phyloP scores from a whole-genome alignment of 2,329 filamentous ascomycete genomes.

The Diaporthe australafricana region DNA sequence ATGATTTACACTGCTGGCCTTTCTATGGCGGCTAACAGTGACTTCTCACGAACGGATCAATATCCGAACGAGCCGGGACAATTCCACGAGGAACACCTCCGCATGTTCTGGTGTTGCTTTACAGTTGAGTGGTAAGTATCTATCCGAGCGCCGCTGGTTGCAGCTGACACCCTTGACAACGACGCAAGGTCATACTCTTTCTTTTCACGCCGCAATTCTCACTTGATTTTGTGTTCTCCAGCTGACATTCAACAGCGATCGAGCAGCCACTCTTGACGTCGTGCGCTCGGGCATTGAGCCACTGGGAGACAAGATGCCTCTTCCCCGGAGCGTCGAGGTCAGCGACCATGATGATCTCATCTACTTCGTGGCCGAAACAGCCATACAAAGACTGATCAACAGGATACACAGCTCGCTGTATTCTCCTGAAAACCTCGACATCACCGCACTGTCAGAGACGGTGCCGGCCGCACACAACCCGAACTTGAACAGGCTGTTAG shows the following conservation, averaged over 20 bases:
- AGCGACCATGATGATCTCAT: constrained; percentile 50
- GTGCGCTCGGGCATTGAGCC: constrained; percentile 51
- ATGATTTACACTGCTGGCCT: constrained; percentile 48
- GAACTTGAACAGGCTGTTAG: constrained; percentile 45
- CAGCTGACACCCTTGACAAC: background rate
- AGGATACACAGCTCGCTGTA: constrained; percentile 56
- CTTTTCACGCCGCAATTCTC: background rate
- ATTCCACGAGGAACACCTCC: constrained; percentile 59
- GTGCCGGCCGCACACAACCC: constrained; percentile 41
- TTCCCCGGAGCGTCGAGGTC: constrained; percentile 48
- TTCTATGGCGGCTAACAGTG: background rate
- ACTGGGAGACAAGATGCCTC: constrained; percentile 49
- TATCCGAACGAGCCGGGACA: constrained; percentile 15
- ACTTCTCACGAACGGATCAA: background rate
- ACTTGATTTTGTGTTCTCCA: background rate
- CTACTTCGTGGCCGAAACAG: constrained; percentile 55
- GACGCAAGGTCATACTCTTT: background rate
- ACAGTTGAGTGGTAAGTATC: constrained; percentile 73
- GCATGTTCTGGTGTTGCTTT: constrained; percentile 79
- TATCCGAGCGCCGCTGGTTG: too few species aligned
- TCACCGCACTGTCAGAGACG: constrained; percentile 38
- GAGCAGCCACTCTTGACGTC: constrained; percentile 72
- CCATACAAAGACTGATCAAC: constrained; percentile 55
- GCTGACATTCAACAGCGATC: constrained; percentile 63
- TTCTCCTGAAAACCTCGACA: constrained; percentile 44